phyloP scores from a whole-genome alignment of 176 grass and related monocot species.

The Secale cereale region DNA sequence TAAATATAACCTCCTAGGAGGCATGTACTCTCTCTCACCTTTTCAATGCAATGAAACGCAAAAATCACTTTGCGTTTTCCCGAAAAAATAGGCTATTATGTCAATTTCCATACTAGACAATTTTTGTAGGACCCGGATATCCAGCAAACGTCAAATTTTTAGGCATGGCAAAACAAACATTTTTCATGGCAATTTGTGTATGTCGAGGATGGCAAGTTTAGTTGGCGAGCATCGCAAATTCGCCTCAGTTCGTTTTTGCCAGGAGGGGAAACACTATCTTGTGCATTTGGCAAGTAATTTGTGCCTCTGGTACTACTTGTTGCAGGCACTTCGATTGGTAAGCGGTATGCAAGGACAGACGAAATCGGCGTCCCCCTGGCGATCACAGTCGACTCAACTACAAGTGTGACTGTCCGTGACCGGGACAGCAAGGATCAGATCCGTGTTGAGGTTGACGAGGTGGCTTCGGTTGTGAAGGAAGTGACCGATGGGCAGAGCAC shows the following conservation, averaged over 20 bases:
- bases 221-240: too few relatives aligned
- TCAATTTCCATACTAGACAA: background rate
- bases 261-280: background rate
- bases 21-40: too few relatives aligned
- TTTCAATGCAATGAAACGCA: too few relatives aligned
- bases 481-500: slow-evolving; percentile 70
- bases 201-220: too few relatives aligned
- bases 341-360: slow-evolving; percentile 72
- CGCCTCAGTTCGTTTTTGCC: too few relatives aligned
- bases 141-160: too few relatives aligned
- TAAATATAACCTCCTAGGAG: too few relatives aligned
- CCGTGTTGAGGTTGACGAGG: slow-evolving; percentile 67
- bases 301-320: background rate
- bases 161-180: too few relatives aligned
- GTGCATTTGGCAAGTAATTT: background rate
- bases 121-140: too few relatives aligned
- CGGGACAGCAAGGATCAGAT: slow-evolving; percentile 87
- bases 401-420: slow-evolving; percentile 61
- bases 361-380: slow-evolving; percentile 77
- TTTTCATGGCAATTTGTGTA: too few relatives aligned
- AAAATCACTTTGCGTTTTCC: too few relatives aligned
- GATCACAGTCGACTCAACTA: slow-evolving; percentile 63
- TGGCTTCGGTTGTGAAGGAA: slow-evolving; percentile 69
- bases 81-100: background rate
- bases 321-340: slow-evolving; percentile 78